These are phyloP conservation scores for Conoideocrella luteorostrata DNA, from an alignment of 2,329 filamentous ascomycete genomes.

Conservation along the genomic window DNA sequence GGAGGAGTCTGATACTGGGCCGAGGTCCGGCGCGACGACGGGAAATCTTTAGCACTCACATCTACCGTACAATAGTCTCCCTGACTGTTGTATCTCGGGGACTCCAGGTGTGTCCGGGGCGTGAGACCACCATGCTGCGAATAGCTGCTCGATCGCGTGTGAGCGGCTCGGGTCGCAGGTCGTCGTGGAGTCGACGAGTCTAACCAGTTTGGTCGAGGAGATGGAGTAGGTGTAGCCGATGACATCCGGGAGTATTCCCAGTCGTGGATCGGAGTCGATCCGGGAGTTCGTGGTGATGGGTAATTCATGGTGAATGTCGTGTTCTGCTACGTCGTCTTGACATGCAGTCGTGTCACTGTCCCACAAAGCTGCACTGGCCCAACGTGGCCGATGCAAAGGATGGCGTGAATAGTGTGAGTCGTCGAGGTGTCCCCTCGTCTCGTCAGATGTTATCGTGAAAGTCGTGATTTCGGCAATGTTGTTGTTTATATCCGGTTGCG, in stretches of 20 bases:
- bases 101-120: slow-evolving; percentile 45
- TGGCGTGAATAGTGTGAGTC: not conserved
- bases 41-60: slow-evolving; percentile 55
- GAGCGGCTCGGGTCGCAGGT: slow-evolving; percentile 45
- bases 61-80: slow-evolving; percentile 59
- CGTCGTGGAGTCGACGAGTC: slow-evolving; percentile 43
- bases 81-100: slow-evolving; percentile 55
- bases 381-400: slow-evolving; percentile 11
- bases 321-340: slow-evolving; percentile 28
- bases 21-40: slow-evolving; percentile 35
- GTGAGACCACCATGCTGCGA: slow-evolving; percentile 29
- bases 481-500: not conserved
- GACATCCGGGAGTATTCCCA: slow-evolving; percentile 48
- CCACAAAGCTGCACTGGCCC: slow-evolving; percentile 3
- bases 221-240: slow-evolving; percentile 52
- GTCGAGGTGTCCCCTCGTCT: slow-evolving; percentile 5
- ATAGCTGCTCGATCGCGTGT: slow-evolving; percentile 31
- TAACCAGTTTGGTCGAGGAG: slow-evolving; percentile 46
- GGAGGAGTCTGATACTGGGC: slow-evolving; percentile 24
- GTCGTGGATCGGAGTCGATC: slow-evolving; percentile 42
- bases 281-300: slow-evolving; percentile 33
- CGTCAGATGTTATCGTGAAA: not conserved
- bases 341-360: slow-evolving; percentile 15
- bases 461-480: not conserved
- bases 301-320: slow-evolving; percentile 33